Conservation (phyloP, 345 rosid species). For the Populus pruinosa region DNA sequence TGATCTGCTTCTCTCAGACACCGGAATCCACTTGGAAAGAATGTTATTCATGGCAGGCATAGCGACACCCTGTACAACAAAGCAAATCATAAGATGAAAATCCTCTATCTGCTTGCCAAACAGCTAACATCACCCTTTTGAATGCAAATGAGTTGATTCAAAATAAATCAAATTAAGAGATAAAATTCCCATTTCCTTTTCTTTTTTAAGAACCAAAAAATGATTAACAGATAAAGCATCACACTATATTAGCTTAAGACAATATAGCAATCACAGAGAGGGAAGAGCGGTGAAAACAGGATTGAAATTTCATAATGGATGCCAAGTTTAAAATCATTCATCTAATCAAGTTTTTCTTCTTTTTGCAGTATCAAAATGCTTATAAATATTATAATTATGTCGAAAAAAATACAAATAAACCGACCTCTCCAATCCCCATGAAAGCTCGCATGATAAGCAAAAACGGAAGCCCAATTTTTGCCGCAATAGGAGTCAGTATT, state of each 20-base stretch:
- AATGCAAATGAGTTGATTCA: not conserved
- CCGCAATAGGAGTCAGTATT: constrained; percentile 92
- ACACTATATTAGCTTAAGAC: not conserved
- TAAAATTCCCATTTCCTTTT: not conserved
- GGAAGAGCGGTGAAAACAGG: not conserved
- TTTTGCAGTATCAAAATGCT: not conserved
- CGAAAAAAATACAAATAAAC: constrained; percentile 17
- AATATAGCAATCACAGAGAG: not conserved
- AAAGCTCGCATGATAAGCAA: constrained; percentile 84
- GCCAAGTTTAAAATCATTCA: too few species aligned
- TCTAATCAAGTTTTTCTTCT: too few species aligned
- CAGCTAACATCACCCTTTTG: constrained; percentile 4
- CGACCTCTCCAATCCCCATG: constrained; percentile 98
- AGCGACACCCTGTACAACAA: constrained; percentile 79
- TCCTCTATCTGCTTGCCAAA: constrained; percentile 6
- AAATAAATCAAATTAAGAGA: not conserved
- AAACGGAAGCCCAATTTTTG: constrained; percentile 81
- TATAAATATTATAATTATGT: too few species aligned
- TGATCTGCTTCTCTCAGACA: constrained; percentile 97
- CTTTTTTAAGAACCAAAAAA: not conserved
- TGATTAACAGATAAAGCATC: too few species aligned
- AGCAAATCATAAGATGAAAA: constrained; percentile 28
- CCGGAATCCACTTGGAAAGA: constrained; percentile 96
- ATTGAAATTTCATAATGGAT: too few species aligned
- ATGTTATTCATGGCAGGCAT: constrained; percentile 99